These are phyloP conservation scores for Pseudogymnoascus sp. DNA, from an alignment of 2,329 filamentous ascomycete species.

Conservation along the genomic window DNA sequence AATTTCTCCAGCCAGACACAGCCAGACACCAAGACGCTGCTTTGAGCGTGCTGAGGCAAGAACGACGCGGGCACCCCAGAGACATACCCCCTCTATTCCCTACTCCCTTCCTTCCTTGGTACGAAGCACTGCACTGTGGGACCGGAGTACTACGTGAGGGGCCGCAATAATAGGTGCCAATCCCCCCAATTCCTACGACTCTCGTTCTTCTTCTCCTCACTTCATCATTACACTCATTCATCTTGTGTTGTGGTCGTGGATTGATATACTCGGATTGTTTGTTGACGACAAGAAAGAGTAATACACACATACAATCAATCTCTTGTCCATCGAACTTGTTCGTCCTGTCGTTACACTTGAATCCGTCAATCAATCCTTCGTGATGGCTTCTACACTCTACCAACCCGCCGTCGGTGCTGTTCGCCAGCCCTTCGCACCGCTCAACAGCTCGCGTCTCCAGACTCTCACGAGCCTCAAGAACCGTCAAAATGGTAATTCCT, in stretches of 20 bases:
- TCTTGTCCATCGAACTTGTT: neutral
- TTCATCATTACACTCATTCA: neutral
- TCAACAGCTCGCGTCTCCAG: conserved; percentile 63
- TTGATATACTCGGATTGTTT: neutral
- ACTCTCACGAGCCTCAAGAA: conserved; percentile 70
- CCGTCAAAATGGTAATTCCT: conserved; percentile 58
- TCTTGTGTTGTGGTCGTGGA: conserved; percentile 2
- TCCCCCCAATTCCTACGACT: neutral
- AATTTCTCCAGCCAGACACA: neutral
- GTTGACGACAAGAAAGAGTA: neutral
- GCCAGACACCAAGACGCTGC: neutral
- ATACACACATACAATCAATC: neutral
- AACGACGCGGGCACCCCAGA: neutral
- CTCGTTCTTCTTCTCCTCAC: neutral
- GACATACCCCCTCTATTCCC: neutral
- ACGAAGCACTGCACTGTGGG: neutral
- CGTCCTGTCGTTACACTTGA: neutral
- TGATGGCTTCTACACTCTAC: neutral
- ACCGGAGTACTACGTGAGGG: neutral
- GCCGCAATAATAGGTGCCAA: conserved; percentile 2
- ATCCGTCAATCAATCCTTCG: neutral
- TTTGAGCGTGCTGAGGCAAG: neutral
- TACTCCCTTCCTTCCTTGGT: neutral
- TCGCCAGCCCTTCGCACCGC: conserved; percentile 67
- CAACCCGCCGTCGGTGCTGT: conserved; percentile 22